Conservation (phyloP, 345 rosid genomes). For the Abelmoschus esculentus region DNA sequence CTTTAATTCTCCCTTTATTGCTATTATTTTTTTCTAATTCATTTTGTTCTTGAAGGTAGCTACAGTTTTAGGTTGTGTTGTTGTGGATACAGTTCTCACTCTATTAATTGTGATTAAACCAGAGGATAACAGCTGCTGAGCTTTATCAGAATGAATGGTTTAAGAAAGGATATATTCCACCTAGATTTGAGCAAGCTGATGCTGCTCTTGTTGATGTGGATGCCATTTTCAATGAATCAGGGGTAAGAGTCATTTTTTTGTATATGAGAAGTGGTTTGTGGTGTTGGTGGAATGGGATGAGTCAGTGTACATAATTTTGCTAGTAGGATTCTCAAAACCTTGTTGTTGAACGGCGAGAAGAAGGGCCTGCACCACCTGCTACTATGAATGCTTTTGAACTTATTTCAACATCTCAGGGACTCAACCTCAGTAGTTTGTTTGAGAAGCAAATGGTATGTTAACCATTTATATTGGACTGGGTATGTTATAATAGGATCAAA, state of each 20-base stretch:
- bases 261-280: not conserved
- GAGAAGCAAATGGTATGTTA: slow-evolving; percentile 87
- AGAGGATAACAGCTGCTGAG: slow-evolving; percentile 81
- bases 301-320: slow-evolving; percentile 16
- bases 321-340: slow-evolving; percentile 56
- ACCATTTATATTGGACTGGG: not conserved
- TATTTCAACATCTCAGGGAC: slow-evolving; percentile 92
- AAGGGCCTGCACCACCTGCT: slow-evolving; percentile 56
- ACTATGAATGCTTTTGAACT: slow-evolving; percentile 99
- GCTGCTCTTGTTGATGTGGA: slow-evolving; percentile 81
- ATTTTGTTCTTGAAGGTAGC: not conserved
- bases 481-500: not conserved
- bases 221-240: slow-evolving; percentile 68
- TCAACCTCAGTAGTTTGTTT: slow-evolving; percentile 82
- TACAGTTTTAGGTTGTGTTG: not conserved
- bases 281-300: slow-evolving; percentile 4
- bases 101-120: slow-evolving; percentile 31
- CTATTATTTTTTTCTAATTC: not conserved
- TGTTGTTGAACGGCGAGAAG: slow-evolving; percentile 90
- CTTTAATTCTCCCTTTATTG: slow-evolving; percentile 5
- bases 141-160: slow-evolving; percentile 94
- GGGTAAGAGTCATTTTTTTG: slow-evolving; percentile 39
- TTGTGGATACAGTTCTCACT: slow-evolving; percentile 6
- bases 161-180: slow-evolving; percentile 90
- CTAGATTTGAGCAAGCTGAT: slow-evolving; percentile 68